Percentiles rank a stretch among this genome's conserved stretches.
Conservation (phyloP, 805 yeast species). For the Metschnikowia rubicola region DNA sequence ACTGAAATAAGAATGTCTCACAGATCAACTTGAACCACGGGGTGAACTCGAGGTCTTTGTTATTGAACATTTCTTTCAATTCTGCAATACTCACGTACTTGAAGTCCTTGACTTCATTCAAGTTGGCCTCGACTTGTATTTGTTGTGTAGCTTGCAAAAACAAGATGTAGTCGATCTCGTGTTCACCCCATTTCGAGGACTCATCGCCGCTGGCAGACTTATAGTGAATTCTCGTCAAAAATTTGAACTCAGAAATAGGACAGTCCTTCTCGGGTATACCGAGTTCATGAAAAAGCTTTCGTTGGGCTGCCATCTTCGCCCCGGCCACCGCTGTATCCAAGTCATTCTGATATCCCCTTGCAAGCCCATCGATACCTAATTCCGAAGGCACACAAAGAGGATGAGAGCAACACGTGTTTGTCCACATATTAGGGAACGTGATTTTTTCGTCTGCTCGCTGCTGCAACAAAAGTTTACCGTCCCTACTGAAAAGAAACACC, state of each 20-base stretch:
- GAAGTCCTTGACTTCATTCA: slow-evolving; percentile 73
- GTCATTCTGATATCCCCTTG: slow-evolving; percentile 20
- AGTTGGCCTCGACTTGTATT: slow-evolving; percentile 60
- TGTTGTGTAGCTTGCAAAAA: slow-evolving; percentile 58
- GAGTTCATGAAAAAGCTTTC: slow-evolving; percentile 89
- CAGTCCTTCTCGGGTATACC: slow-evolving; percentile 68
- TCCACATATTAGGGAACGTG: slow-evolving; percentile 97
- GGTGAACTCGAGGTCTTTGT: slow-evolving; percentile 68
- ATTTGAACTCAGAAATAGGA: slow-evolving; percentile 68
- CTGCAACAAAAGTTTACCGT: slow-evolving; percentile 76
- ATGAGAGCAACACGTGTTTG: slow-evolving; percentile 98
- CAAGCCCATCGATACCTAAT: slow-evolving; percentile 48
- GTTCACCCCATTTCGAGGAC: slow-evolving; percentile 83
- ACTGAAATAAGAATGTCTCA: slow-evolving; percentile 80
- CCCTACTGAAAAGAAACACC: slow-evolving; percentile 83
- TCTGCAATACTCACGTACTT: slow-evolving; percentile 69
- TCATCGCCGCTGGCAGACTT: slow-evolving; percentile 74
- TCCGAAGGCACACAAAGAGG: slow-evolving; percentile 85
- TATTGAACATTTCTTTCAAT: slow-evolving; percentile 72
- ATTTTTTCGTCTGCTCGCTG: slow-evolving; percentile 96
- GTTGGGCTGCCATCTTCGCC: slow-evolving; percentile 81
- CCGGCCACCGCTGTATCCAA: slow-evolving; percentile 68
- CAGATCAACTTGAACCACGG: slow-evolving; percentile 99
- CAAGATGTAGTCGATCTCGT: slow-evolving; percentile 92
- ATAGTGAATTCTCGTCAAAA: slow-evolving; percentile 91